Evolutionary conservation across 1,139 yeast species (phyloP).

Genomic region (Kodamaea plutei): DNA sequence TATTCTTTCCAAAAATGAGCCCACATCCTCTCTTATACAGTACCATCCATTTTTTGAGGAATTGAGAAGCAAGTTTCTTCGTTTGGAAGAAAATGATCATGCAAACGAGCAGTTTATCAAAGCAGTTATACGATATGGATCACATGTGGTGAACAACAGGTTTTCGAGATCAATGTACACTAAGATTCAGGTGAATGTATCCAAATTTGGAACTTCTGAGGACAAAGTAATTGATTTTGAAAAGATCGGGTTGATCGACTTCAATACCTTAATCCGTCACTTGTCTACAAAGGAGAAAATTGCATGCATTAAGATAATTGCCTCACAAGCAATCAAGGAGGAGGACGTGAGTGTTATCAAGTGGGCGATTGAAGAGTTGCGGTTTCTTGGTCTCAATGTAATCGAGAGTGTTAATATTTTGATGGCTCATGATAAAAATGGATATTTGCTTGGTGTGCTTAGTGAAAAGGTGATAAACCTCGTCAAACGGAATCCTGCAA

Average conservation of each 20-base stretch:
- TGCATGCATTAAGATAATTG: constrained; percentile 17
- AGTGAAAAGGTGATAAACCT: too few species aligned
- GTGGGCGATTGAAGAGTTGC: constrained; percentile 35
- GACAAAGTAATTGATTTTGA: constrained; percentile 11
- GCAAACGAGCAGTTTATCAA: constrained; percentile 10
- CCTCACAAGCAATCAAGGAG: constrained; percentile 20
- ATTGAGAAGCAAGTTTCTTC: constrained; percentile 11
- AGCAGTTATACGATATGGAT: constrained; percentile 11
- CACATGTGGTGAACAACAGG: constrained; percentile 10
- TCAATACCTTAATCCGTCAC: constrained; percentile 11
- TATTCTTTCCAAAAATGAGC: constrained; percentile 5
- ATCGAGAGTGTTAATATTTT: constrained; percentile 18
- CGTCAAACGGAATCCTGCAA: too few species aligned
- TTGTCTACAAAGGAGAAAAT: constrained; percentile 12
- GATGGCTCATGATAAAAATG: too few species aligned
- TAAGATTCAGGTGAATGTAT: constrained; percentile 4
- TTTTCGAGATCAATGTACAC: constrained; percentile 6
- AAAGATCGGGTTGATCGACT: constrained; percentile 14
- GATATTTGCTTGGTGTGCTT: too few species aligned
- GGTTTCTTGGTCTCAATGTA: constrained; percentile 26
- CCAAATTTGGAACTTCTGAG: constrained; percentile 5
- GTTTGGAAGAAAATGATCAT: constrained; percentile 10
- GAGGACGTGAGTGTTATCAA: constrained; percentile 20
- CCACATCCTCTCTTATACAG: constrained; percentile 2
- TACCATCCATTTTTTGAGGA: constrained; percentile 11